Conservation (phyloP, 192 early-diverging fungal genomes). For the Coemansia sp. region DNA sequence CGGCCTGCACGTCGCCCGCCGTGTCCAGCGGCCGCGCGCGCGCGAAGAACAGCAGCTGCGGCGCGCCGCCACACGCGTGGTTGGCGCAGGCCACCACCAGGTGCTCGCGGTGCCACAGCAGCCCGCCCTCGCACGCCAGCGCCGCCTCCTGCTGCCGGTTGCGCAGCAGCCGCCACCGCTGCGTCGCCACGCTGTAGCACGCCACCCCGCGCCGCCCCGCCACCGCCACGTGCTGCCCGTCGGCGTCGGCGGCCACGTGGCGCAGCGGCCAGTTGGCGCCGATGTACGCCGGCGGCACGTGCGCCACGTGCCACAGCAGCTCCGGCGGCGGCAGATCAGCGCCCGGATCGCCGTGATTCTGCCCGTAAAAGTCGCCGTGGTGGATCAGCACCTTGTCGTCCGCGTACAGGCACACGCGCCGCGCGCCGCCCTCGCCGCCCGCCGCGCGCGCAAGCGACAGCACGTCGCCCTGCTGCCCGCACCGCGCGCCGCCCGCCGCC, state of each 20-base stretch:
- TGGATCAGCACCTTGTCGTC: slow-evolving; percentile 49
- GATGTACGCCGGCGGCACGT: slow-evolving; percentile 37
- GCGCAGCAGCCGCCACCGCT: slow-evolving; percentile 90
- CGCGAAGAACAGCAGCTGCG: slow-evolving; percentile 40
- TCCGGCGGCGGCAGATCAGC: too few relatives aligned
- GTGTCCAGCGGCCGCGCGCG: slow-evolving; percentile 28
- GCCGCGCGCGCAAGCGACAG: slow-evolving; percentile 47
- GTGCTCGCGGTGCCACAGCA: slow-evolving; percentile 49
- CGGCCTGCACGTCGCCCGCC: slow-evolving; percentile 17
- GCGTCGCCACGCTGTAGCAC: slow-evolving; percentile 70
- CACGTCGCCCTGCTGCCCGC: slow-evolving; percentile 18
- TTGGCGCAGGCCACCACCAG: slow-evolving; percentile 36
- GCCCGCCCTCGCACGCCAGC: slow-evolving; percentile 28
- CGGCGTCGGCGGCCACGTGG: slow-evolving; percentile 69
- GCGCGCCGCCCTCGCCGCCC: slow-evolving; percentile 32
- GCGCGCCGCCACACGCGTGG: slow-evolving; percentile 11
- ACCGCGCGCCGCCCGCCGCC: neutral
- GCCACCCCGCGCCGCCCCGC: slow-evolving; percentile 86
- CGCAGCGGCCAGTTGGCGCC: slow-evolving; percentile 35
- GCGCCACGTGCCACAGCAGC: slow-evolving; percentile 40
- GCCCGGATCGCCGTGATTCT: neutral
- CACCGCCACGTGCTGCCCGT: slow-evolving; percentile 79
- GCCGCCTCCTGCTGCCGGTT: slow-evolving; percentile 67
- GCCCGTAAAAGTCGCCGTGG: slow-evolving; percentile 18
- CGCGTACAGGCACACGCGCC: slow-evolving; percentile 44